Conservation (phyloP, 2,329 filamentous ascomycete species). For the Fusarium ambrosium region DNA sequence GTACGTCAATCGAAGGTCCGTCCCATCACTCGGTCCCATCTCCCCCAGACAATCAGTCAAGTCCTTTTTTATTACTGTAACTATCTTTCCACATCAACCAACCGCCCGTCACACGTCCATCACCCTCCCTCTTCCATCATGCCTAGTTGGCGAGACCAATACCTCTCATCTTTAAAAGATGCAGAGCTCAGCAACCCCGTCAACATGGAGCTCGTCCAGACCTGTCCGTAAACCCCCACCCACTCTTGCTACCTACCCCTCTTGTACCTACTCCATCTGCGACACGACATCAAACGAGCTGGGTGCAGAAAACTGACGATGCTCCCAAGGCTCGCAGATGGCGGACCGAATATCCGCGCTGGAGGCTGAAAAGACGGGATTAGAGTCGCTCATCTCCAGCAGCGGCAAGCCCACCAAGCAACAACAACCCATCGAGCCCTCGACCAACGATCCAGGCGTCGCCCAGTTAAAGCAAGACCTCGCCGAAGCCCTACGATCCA, state of each 20-base stretch:
- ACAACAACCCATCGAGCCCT: constrained; percentile 26
- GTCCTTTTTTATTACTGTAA: neutral
- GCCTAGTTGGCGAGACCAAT: constrained; percentile 85
- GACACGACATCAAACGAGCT: constrained; percentile 11
- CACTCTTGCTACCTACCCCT: constrained; percentile 11
- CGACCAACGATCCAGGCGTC: constrained; percentile 51
- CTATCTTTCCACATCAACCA: neutral
- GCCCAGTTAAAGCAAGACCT: constrained; percentile 77
- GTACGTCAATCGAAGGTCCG: constrained; percentile 1
- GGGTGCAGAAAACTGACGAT: constrained; percentile 33
- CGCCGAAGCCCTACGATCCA: constrained; percentile 81
- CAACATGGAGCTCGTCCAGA: constrained; percentile 78
- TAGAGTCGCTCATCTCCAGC: constrained; percentile 49
- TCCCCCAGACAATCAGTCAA: neutral
- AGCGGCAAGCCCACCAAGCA: constrained; percentile 35
- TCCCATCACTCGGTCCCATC: neutral
- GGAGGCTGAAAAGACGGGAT: constrained; percentile 68
- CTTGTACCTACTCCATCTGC: constrained; percentile 30
- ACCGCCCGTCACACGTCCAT: neutral
- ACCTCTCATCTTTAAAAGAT: constrained; percentile 79
- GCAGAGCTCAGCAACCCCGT: constrained; percentile 76
- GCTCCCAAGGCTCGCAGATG: constrained; percentile 70
- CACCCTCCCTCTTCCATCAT: constrained; percentile 50
- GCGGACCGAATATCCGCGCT: constrained; percentile 75
- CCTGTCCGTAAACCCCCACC: constrained; percentile 71